Conservation (phyloP, 352 stramenopile species). For the Globisporangium polare region DNA sequence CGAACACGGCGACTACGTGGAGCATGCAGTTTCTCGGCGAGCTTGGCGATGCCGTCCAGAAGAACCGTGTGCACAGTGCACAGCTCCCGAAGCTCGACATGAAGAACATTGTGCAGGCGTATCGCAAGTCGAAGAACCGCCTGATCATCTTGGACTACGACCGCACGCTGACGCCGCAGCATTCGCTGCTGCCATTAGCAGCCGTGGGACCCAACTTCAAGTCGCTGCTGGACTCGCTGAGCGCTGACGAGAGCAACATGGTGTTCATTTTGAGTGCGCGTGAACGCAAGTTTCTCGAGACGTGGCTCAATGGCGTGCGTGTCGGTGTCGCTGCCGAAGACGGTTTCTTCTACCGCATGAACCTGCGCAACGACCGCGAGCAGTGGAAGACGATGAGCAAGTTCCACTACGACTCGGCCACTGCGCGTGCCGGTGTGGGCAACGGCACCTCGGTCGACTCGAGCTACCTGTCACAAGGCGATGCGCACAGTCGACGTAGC, state of each 20-base stretch:
- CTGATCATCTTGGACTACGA: constrained; percentile 90
- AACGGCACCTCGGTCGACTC: constrained; percentile 29
- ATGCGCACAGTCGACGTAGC: constrained; percentile 22
- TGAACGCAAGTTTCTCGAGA: constrained; percentile 88
- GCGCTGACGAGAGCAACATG: constrained; percentile 59
- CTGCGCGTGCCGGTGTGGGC: constrained; percentile 24
- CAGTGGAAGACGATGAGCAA: constrained; percentile 85
- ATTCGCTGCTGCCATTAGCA: constrained; percentile 74
- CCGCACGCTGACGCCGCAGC: constrained; percentile 73
- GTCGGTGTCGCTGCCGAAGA: constrained; percentile 75
- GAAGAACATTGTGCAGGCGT: constrained; percentile 55
- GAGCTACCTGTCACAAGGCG: constrained; percentile 28
- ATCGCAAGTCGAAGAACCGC: constrained; percentile 65
- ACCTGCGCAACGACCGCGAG: constrained; percentile 61
- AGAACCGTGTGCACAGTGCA: constrained; percentile 46
- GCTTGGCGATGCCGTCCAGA: constrained; percentile 51
- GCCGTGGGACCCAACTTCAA: constrained; percentile 78
- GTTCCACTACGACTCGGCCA: constrained; percentile 67
- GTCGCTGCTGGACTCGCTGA: constrained; percentile 65
- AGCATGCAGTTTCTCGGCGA: constrained; percentile 79
- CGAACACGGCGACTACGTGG: constrained; percentile 83
- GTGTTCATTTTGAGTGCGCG: constrained; percentile 75
- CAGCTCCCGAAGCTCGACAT: constrained; percentile 61
- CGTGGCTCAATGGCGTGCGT: constrained; percentile 73
- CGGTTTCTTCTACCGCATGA: constrained; percentile 81